Evolutionary conservation across 192 early-diverging fungal genomes (phyloP), one percentile per base, ranked within the genome.

Genomic region (Thamnidium elegans): DNA sequence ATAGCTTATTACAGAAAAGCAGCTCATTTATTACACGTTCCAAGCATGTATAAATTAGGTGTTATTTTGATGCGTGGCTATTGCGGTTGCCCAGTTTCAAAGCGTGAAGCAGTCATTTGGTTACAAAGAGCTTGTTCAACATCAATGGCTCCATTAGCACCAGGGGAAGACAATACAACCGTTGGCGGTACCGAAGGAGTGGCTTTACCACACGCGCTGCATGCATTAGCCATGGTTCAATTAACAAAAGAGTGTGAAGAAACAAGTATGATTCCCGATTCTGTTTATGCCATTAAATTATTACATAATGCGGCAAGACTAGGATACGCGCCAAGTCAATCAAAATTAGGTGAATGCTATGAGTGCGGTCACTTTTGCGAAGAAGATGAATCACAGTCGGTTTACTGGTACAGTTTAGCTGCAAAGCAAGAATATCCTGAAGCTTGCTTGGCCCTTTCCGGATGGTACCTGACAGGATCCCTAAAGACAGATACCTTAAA

Each of bases 11-110:
- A 92, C 72, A 80, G 90, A 54, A 95, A 97, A 76, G 89, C 93
- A 0, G 94, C 93, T 1, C 84, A 88, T 7, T 76, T 95, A 58
- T 87, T 90, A 51, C 93, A 97, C 63, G 90, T 91, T 17, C 89
- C 92, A 0, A 92, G 92, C 19, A 97, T 98, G 96, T 95, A 93
- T 83, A 97, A 96, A 76, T 81, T 96, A 19, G 96, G 95, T 21
- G 86, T 94, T 81, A 89, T 96, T 23, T 69, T 94, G 44, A 75
- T 96, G 72, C 89, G 92, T 67, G 96, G 96, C 3, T 68, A 85
- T 65, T 78, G 97, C 53, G 86, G 84, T 7, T 85, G 90, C 48
- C 63, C 78, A 1, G 60, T 77, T 36, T 88, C 92, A 66, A 91
- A 93, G 14, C 82, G 94, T 11, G 96, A 98, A 62, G 95, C 91